Evolutionary conservation across 2,329 filamentous ascomycete genomes (phyloP), one percentile per base, ranked within the genome.

Genomic region (Phaeosphaeria sp.): DNA sequence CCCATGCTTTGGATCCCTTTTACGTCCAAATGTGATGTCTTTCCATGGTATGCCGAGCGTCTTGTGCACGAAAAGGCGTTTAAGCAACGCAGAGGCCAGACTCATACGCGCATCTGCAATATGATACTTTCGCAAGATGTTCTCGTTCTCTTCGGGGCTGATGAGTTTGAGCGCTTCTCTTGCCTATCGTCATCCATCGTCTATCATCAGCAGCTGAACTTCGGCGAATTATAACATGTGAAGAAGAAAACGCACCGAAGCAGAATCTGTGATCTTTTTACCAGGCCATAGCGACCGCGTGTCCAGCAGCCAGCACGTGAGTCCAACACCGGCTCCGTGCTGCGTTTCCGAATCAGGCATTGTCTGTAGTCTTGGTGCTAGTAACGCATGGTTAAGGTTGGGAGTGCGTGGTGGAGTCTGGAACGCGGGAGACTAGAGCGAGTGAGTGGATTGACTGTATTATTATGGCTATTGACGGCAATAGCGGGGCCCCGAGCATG

Each of bases 41-140:
- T 79, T 75, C 90, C 90, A 93, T 11, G 87, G 80, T 20, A 89
- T 80, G 52, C 77, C 77, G 59, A 84, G 81, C 53, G 84, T 82
- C 65, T 84, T 83, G 55, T 85, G 82, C 63, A 93, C 85, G 69
- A 86, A 87, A 65, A 88, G 83, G 54, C 89, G 88, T 79, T 94
- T 94, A 58, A 93, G 81, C 49, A 94, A 83, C 44, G 88, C 85
- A 18, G 91, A 93, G 22, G 79, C 89, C 43, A 94, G 82, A 49
- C 86, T 85, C 84, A 93, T 89, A 73, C 90, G 90, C 52, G 91
- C 91, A 77, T 93, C 91, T 71, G 85, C 82, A 66, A 89, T 80
- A 74, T 89, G 86, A 78, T 87, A 86, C 78, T 87, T 91, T 56
- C 81, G 81, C 8, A 88, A 81, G 30, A 89, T 84, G 15, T 78